Evolutionary conservation across 2,329 filamentous ascomycete species (phyloP).

Genomic region (Trichoderma semiorbis): DNA sequence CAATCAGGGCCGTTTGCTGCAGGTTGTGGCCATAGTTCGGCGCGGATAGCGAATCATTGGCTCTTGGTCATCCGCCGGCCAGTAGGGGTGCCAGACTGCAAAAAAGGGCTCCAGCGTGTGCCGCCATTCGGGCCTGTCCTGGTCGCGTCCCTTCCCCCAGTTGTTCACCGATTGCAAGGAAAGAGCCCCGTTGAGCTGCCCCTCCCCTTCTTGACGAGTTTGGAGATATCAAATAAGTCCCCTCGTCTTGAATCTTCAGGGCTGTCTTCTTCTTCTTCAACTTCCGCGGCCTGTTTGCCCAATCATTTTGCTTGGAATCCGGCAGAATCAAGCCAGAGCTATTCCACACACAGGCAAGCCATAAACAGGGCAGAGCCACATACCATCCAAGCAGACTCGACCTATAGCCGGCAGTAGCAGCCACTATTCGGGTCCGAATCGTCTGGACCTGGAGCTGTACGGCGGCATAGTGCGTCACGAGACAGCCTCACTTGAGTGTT

Average conservation of each 20-base stretch:
- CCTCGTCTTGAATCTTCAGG: background rate
- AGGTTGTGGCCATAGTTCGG: background rate
- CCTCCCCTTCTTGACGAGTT: background rate
- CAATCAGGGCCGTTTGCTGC: background rate
- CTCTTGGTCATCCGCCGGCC: background rate
- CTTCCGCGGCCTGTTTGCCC: background rate
- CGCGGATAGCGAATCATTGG: background rate
- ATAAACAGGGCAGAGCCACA: background rate
- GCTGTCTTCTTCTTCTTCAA: background rate
- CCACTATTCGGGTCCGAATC: background rate
- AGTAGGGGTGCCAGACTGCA: background rate
- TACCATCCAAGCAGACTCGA: background rate
- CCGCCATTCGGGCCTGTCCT: background rate
- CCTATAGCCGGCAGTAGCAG: background rate
- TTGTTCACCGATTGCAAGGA: background rate
- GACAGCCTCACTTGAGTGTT: constrained; percentile 12
- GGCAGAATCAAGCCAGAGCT: background rate
- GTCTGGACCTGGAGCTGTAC: background rate
- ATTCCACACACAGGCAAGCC: background rate
- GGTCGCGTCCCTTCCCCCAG: constrained; percentile 1
- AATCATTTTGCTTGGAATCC: background rate
- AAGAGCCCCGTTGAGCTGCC: background rate
- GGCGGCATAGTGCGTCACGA: constrained; percentile 8
- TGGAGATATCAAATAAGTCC: background rate
- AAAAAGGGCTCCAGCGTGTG: background rate